These are phyloP conservation scores for Trichoderma erinaceum DNA, from an alignment of 495 filamentous ascomycete species.

Conservation along the genomic window DNA sequence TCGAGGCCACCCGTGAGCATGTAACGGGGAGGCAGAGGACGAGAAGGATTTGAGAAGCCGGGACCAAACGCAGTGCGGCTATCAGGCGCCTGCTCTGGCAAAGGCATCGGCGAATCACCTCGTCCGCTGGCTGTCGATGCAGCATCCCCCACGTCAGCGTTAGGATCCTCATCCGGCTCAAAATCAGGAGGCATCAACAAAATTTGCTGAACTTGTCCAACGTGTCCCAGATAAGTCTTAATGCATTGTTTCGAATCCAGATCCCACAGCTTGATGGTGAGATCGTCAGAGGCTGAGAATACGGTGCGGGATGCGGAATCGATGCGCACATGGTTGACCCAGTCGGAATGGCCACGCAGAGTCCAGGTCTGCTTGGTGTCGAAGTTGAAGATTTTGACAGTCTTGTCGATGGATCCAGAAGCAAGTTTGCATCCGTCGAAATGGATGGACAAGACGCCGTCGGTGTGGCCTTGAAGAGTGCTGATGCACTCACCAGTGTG, in stretches of 20 bases:
- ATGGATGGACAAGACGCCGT: conserved; percentile 77
- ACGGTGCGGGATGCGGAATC: conserved; percentile 76
- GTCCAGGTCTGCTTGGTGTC: conserved; percentile 70
- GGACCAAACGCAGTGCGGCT: conserved; percentile 49
- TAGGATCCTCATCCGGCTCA: conserved; percentile 67
- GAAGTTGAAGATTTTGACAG: conserved; percentile 92
- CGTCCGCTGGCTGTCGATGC: conserved; percentile 37
- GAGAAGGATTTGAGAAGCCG: conserved; percentile 48
- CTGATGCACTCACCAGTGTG: conserved; percentile 81
- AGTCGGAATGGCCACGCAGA: conserved; percentile 80
- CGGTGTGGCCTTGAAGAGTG: conserved; percentile 68
- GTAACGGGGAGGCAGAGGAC: conserved; percentile 72
- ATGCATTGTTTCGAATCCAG: conserved; percentile 75
- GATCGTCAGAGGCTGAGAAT: conserved; percentile 89
- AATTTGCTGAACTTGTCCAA: conserved; percentile 91
- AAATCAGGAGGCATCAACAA: conserved; percentile 75
- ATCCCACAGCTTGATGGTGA: conserved; percentile 88
- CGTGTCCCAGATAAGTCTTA: conserved; percentile 81
- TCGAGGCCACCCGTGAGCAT: conserved; percentile 91
- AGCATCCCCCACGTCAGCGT: conserved; percentile 53
- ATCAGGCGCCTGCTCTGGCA: conserved; percentile 30
- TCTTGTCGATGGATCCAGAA: conserved; percentile 80
- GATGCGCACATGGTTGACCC: conserved; percentile 88
- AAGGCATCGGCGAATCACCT: background rate
- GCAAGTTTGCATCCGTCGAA: conserved; percentile 78